phyloP scores from a whole-genome alignment of 441 rosid species.

The Jatropha multifida region DNA sequence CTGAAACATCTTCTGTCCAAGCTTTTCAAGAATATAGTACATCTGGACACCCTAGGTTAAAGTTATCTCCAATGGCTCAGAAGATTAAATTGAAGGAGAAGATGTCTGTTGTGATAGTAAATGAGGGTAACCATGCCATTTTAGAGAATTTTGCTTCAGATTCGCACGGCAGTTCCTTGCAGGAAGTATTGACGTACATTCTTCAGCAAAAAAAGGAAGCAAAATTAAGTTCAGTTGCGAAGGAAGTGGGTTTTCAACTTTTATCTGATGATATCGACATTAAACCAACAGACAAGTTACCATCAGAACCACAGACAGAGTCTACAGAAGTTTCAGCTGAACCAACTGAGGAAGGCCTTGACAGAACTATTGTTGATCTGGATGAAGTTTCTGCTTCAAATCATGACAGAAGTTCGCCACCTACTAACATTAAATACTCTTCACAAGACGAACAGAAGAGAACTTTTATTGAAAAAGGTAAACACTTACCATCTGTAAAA shows the following conservation, averaged over 20 bases:
- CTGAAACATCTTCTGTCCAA: conserved; percentile 36
- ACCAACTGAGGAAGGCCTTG: conserved; percentile 37
- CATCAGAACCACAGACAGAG: conserved; percentile 42
- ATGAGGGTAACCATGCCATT: conserved; percentile 60
- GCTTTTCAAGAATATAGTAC: conserved; percentile 32
- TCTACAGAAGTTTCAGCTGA: conserved; percentile 37
- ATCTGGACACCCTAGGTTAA: conserved; percentile 48
- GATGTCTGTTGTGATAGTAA: conserved; percentile 67
- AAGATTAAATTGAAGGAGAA: conserved; percentile 55
- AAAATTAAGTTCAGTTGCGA: conserved; percentile 75
- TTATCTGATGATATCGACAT: conserved; percentile 71
- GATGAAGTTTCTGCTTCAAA: conserved; percentile 36
- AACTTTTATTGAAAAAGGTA: conserved; percentile 29
- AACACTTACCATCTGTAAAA: conserved; percentile 32
- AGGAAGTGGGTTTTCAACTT: conserved; percentile 83
- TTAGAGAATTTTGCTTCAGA: conserved; percentile 53
- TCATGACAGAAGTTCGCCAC: conserved; percentile 30
- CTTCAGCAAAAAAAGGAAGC: conserved; percentile 63
- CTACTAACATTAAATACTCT: conserved; percentile 31
- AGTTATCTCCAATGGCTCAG: conserved; percentile 41
- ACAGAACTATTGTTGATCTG: conserved; percentile 30
- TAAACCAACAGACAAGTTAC: conserved; percentile 42
- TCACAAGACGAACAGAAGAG: conserved; percentile 36
- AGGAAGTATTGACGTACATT: conserved; percentile 62
- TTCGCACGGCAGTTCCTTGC: conserved; percentile 68